These are phyloP conservation scores for Intubia oerlemansii DNA, from an alignment of 2,329 filamentous ascomycete species.

Conservation along the genomic window DNA sequence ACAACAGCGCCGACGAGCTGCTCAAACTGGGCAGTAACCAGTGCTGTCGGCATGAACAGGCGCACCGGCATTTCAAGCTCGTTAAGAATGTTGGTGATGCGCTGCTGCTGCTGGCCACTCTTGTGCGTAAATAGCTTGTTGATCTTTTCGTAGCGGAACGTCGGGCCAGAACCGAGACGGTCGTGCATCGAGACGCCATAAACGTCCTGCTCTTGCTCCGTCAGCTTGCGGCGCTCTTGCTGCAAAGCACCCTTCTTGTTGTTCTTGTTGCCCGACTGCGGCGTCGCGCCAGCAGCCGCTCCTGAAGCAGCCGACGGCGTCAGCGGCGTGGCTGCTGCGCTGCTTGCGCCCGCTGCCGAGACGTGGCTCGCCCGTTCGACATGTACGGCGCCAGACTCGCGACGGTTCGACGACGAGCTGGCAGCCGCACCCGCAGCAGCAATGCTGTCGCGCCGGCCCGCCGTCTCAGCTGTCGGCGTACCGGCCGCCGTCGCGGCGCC, in stretches of 20 bases:
- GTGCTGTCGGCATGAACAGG: constrained; percentile 53
- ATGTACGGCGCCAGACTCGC: constrained; percentile 3
- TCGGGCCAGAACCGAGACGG: constrained; percentile 64
- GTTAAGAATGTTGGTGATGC: constrained; percentile 49
- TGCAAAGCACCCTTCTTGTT: constrained; percentile 28
- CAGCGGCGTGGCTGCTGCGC: constrained; percentile 12
- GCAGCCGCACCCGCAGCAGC: constrained; percentile 17
- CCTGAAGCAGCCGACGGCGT: constrained; percentile 19
- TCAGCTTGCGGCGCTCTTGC: constrained; percentile 46
- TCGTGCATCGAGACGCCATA: constrained; percentile 80
- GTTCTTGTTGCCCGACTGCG: constrained; percentile 8
- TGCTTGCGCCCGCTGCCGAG: no score
- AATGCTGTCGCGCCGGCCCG: constrained; percentile 30
- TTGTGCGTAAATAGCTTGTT: constrained; percentile 62
- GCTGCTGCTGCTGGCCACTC: constrained; percentile 51
- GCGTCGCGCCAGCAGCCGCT: constrained; percentile 15
- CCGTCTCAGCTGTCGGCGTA: constrained; percentile 10
- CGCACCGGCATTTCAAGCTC: constrained; percentile 51
- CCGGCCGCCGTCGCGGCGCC: not conserved
- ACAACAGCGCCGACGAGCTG: constrained; percentile 45
- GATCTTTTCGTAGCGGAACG: constrained; percentile 71
- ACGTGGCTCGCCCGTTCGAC: constrained; percentile 1
- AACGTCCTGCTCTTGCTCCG: constrained; percentile 50
- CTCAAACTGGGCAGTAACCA: constrained; percentile 52
- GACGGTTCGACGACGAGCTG: constrained; percentile 7